Evolutionary conservation across 495 filamentous ascomycete genomes (phyloP).

Genomic region (Trichoderma erinaceum): DNA sequence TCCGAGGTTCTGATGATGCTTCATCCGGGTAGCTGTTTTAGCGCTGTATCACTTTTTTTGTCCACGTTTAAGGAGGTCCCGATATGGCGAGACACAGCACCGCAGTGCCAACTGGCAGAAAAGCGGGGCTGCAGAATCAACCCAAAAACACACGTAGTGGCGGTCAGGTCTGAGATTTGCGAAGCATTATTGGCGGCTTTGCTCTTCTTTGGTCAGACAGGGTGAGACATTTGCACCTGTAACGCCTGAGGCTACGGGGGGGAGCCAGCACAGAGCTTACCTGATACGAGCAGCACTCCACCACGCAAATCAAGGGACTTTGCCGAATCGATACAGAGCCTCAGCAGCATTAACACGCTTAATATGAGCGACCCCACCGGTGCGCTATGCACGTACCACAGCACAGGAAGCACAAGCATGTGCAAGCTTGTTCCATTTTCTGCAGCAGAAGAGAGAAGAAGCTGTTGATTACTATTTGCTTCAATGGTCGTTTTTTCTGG

Average conservation of each 20-base stretch:
- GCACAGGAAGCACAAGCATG: not conserved
- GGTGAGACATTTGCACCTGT: not conserved
- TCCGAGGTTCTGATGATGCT: not conserved
- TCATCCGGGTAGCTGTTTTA: not conserved
- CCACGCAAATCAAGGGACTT: too few species aligned
- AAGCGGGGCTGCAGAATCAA: not conserved
- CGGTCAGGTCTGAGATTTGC: not conserved
- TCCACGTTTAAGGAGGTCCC: not conserved
- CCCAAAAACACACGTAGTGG: not conserved
- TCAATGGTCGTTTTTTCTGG: too few species aligned
- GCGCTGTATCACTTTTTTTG: not conserved
- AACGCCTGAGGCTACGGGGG: not conserved
- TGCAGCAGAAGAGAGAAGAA: too few species aligned
- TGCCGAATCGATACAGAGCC: too few species aligned
- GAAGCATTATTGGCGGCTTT: not conserved
- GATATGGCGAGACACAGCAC: not conserved
- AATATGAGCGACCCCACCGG: not conserved
- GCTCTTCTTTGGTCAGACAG: not conserved
- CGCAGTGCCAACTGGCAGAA: slow-evolving; percentile 12
- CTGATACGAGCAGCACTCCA: too few species aligned
- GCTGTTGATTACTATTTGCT: too few species aligned
- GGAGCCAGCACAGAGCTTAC: too few species aligned
- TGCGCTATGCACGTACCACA: not conserved
- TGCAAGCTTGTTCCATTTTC: not conserved
- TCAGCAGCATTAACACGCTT: not conserved